Percentiles rank a stretch among this genome's conserved stretches.
These are phyloP conservation scores for Kwoniella dejecticola DNA, from an alignment of 768 basidiomycete genomes.

Conservation along the genomic window DNA sequence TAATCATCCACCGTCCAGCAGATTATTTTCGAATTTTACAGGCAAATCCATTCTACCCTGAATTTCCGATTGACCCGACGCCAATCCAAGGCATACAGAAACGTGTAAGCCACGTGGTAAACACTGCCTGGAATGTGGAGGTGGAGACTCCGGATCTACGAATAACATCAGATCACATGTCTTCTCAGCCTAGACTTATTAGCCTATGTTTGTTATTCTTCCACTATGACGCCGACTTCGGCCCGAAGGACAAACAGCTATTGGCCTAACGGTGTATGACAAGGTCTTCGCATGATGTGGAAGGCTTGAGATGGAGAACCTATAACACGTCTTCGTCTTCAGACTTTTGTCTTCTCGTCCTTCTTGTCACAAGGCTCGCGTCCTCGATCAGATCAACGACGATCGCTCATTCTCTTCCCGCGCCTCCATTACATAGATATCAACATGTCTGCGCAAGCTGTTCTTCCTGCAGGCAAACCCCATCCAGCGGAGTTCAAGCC, in stretches of 20 bases:
- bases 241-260: slow-evolving; percentile 1
- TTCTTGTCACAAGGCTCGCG: no score
- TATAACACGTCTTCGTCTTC: no score
- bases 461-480: slow-evolving; percentile 11
- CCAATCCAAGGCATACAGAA: not conserved
- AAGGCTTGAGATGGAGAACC: no score
- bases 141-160: not conserved
- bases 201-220: not conserved
- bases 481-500: slow-evolving; percentile 33
- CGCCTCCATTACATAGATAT: not conserved
- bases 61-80: not conserved
- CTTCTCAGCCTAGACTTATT: no score
- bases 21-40: slow-evolving; percentile 4
- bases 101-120: no score
- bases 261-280: not conserved
- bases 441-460: slow-evolving; percentile 25
- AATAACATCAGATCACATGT: not conserved
- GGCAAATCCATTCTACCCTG: not conserved
- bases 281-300: no score
- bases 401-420: not conserved
- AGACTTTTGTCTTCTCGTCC: no score
- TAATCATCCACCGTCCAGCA: no score
- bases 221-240: slow-evolving; percentile 3
- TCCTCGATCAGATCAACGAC: no score
- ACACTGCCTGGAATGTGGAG: no score